phyloP scores from a whole-genome alignment of 2,329 filamentous ascomycete species.

The Pestalotiopsis sp. region DNA sequence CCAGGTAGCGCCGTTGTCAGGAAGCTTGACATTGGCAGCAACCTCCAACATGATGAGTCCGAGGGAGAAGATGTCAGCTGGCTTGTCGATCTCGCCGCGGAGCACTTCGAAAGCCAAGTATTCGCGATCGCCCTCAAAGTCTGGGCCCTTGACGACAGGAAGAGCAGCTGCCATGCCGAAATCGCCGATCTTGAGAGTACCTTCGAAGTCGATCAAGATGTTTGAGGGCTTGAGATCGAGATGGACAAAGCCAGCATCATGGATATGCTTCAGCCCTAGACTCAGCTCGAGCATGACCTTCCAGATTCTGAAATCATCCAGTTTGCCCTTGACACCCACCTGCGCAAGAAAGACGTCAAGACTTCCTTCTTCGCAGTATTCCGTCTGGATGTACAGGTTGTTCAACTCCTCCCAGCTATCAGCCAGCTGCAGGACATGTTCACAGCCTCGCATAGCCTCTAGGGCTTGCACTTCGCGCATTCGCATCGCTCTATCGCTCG shows the following conservation, averaged over 20 bases:
- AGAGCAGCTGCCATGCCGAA: slow-evolving; percentile 81
- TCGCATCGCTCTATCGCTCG: slow-evolving; percentile 79
- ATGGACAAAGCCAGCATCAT: slow-evolving; percentile 84
- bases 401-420: slow-evolving; percentile 86
- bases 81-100: slow-evolving; percentile 82
- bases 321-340: slow-evolving; percentile 78
- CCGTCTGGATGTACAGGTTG: slow-evolving; percentile 94
- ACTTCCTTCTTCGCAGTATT: slow-evolving; percentile 94
- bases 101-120: slow-evolving; percentile 96
- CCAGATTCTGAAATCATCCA: slow-evolving; percentile 98
- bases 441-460: slow-evolving; percentile 73
- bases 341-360: slow-evolving; percentile 83
- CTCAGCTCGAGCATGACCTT: slow-evolving; percentile 90
- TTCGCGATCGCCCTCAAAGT: slow-evolving; percentile 92
- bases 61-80: slow-evolving; percentile 90
- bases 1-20: slow-evolving; percentile 92
- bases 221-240: slow-evolving; percentile 87
- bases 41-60: slow-evolving; percentile 95
- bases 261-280: slow-evolving; percentile 87
- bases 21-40: slow-evolving; percentile 89
- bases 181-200: slow-evolving; percentile 81
- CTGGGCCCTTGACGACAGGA: slow-evolving; percentile 75
- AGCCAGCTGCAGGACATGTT: slow-evolving; percentile 83
- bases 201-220: slow-evolving; percentile 79
- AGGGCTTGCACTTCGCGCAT: slow-evolving; percentile 83